Base-by-base conservation (phyloP, 2,329 filamentous ascomycete species). In the Penicillium sp. region DNA sequence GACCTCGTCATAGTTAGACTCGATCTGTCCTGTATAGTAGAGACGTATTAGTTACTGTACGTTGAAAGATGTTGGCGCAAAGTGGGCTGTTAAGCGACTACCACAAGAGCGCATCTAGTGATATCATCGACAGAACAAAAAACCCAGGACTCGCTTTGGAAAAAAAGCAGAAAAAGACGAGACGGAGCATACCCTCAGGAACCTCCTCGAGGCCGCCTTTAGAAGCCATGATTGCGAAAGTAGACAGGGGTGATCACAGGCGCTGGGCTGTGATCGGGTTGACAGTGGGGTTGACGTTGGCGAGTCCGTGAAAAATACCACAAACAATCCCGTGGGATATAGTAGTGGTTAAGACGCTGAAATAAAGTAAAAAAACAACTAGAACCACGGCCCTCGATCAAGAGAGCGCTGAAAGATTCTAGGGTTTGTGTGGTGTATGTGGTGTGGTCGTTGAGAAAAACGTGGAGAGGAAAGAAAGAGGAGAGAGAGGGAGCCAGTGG, bases 1-100 rank as follows among this genome's bases (percentile, higher is more conserved):
- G 73, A 93, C 92, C 86, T 97, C 92, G 85, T 99, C 94, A 83
- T 97, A 99, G 90, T 99, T 99, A 76, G 92, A 96, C 86, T 99
- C 95, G 85, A 99, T 99, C 83, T 96, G 91, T 80, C 88, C 93
- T 96, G 77, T 71, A 75, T 18, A 47, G 35, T 55, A n/a, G 20
- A 50, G 60, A 58, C 55, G 47, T 16, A 40, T 33, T 59, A 23
- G 60, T 64, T 18, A 12, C 40, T 11, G 18, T 8, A 18, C 1
- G 8, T 43, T 5, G 48, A 62, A 54, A 54, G 35, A 20, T 7
- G 18, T 42, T 28, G 20, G 45, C 52, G 21, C 38, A 48, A 55
- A 18, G 33, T 18, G 47, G 45, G 42, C 38, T 38, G 42, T 9
- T 33, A 55, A 52, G 35, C 20, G 28, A 30, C 8, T 4, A 38